phyloP scores from a whole-genome alignment of 352 stramenopile species.

The Phytophthora sp. region DNA sequence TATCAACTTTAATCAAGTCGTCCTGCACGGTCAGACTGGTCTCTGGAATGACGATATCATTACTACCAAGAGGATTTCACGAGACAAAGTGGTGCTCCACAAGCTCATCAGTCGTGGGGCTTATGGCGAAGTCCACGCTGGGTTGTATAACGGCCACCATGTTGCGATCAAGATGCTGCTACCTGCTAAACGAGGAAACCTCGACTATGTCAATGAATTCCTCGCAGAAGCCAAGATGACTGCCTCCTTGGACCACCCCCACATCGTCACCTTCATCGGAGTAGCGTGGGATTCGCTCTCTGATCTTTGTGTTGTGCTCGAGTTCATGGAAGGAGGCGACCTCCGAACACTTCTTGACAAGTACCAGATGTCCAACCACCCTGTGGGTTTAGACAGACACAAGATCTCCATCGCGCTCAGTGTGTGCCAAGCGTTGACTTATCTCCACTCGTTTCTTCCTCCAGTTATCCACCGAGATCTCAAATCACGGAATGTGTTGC shows the following conservation, averaged over 20 bases:
- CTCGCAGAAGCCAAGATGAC: slow-evolving; percentile 49
- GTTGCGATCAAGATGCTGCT: slow-evolving; percentile 54
- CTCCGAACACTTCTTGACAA: slow-evolving; percentile 40
- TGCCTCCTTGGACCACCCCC: slow-evolving; percentile 34
- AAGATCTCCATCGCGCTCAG: slow-evolving; percentile 38
- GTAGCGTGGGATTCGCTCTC: slow-evolving; percentile 45
- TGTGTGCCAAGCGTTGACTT: slow-evolving; percentile 36
- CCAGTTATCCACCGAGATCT: slow-evolving; percentile 51
- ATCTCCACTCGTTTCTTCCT: slow-evolving; percentile 25
- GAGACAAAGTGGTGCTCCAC: slow-evolving; percentile 32
- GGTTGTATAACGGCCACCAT: slow-evolving; percentile 30
- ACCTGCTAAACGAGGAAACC: slow-evolving; percentile 28
- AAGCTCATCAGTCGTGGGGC: slow-evolving; percentile 42
- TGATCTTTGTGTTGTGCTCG: slow-evolving; percentile 45
- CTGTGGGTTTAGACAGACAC: slow-evolving; percentile 25
- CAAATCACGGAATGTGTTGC: slow-evolving; percentile 36
- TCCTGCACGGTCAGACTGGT: slow-evolving; percentile 13
- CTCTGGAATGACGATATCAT: slow-evolving; percentile 46
- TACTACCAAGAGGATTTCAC: slow-evolving; percentile 37
- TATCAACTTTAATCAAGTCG: neutral
- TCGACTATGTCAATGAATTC: slow-evolving; percentile 40
- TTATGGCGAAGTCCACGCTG: slow-evolving; percentile 50
- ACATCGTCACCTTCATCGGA: slow-evolving; percentile 47
- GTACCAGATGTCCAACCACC: slow-evolving; percentile 3
- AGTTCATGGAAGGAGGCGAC: slow-evolving; percentile 54